Evolutionary conservation across 441 rosid species (phyloP), one percentile per base, ranked within the genome.

Genomic region (Populus hybrid): DNA sequence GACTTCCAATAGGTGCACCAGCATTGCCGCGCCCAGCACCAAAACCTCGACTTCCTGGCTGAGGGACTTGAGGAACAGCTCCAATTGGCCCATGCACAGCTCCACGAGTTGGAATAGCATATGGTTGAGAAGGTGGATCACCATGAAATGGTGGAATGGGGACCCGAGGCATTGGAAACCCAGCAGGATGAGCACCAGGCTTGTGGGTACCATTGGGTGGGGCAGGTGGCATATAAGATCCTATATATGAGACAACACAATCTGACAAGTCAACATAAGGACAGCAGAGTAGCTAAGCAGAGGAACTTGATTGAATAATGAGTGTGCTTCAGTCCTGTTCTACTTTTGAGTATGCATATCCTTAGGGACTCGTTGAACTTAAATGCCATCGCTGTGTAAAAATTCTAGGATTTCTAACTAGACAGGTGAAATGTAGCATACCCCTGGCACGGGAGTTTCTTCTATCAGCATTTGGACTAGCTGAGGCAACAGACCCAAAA

Each of bases 1-100:
- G 98, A 81, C 94, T 89, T 57, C 98, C 98, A 81, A 88, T 92
- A 66, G 98, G 91, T 80, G 91, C 81, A 79, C 91, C 87, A 67
- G 91, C 82, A 81, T 88, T 89, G 65, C 98, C 98, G 67, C 98
- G 94, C 46, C 97, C 99, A 82, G 95, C 87, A 24, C 97, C 98
- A 85, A 96, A 94, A 84, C 98, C 97, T 2, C 90, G 93, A 83
- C 87, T 87, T 83, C 98, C 98, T 40, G 97, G 97, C 69, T 88
- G 91, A 85, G 98, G 94, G 74, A 85, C 97, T 78, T 93, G 97
- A 81, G 97, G 93, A 81, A 91, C 96, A 81, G 95, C 89, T 72
- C 98, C 98, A 78, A 93, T 97, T 24, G 99, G 98, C 81, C 99
- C 95, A 84, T 87, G 95, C 69, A 89, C 91, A 81, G 90, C 91